A percentile compares a stretch with the other conserved stretches of the same genome.
These are phyloP conservation scores for Hyaloscypha hepaticicola DNA, from an alignment of 495 filamentous ascomycete genomes.

Conservation along the genomic window DNA sequence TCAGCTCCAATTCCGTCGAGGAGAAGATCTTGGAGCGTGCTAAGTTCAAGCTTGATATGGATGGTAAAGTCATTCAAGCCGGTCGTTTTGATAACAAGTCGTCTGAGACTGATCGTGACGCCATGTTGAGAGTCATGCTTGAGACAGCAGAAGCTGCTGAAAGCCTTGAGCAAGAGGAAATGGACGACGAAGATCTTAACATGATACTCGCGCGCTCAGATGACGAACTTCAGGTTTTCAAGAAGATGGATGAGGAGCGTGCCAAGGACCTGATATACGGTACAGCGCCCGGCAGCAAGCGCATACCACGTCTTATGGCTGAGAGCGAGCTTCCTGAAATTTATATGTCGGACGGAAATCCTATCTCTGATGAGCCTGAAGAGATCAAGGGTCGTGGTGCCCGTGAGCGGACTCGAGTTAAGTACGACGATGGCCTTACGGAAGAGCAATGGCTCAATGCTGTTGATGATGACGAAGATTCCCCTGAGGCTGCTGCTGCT, in stretches of 20 bases:
- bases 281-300: conserved; percentile 55
- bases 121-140: conserved; percentile 85
- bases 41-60: conserved; percentile 97
- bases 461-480: conserved; percentile 93
- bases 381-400: conserved; percentile 83
- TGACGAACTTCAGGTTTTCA: conserved; percentile 67
- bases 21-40: conserved; percentile 98
- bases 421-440: conserved; percentile 95
- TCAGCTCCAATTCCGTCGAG: conserved; percentile 95
- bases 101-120: conserved; percentile 96
- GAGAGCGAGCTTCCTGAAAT: conserved; percentile 92
- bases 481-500: conserved; percentile 87
- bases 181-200: conserved; percentile 97
- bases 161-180: conserved; percentile 78
- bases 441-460: conserved; percentile 96
- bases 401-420: conserved; percentile 87
- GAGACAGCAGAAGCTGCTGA: conserved; percentile 90
- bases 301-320: conserved; percentile 74
- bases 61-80: conserved; percentile 98
- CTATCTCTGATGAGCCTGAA: conserved; percentile 68
- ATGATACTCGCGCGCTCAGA: conserved; percentile 79
- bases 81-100: conserved; percentile 99
- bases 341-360: conserved; percentile 83
- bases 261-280: conserved; percentile 65
- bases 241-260: conserved; percentile 76